These are phyloP conservation scores for Synchytrium microbalum DNA, from an alignment of 371 early-diverging fungal species.

Conservation along the genomic window DNA sequence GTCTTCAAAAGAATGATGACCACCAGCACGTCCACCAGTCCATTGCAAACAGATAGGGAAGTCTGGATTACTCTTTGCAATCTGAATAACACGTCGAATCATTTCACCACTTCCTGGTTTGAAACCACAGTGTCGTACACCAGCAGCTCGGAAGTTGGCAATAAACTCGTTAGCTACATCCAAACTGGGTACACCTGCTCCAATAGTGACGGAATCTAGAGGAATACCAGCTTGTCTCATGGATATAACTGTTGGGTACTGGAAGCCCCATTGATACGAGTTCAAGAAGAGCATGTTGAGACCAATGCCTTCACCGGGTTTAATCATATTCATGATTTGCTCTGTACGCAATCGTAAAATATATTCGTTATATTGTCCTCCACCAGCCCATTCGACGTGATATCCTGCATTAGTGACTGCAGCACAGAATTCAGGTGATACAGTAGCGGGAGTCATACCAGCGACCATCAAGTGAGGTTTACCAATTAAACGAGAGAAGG, in stretches of 20 bases:
- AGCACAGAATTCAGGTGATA: constrained; percentile 63
- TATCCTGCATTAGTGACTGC: constrained; percentile 92
- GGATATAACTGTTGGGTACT: constrained; percentile 78
- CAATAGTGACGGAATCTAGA: constrained; percentile 79
- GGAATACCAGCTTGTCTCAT: constrained; percentile 90
- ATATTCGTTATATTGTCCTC: constrained; percentile 86
- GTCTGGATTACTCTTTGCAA: constrained; percentile 81
- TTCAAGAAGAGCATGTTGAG: constrained; percentile 90
- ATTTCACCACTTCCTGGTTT: constrained; percentile 86
- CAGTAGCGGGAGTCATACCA: constrained; percentile 86
- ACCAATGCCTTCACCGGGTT: constrained; percentile 82
- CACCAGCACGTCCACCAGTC: constrained; percentile 97
- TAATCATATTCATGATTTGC: constrained; percentile 64
- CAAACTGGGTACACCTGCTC: constrained; percentile 89
- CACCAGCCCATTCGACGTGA: constrained; percentile 90
- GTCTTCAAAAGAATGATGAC: constrained; percentile 95
- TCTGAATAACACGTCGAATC: constrained; percentile 79
- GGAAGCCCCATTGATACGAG: constrained; percentile 93
- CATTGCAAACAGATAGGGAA: constrained; percentile 91
- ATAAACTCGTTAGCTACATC: constrained; percentile 88
- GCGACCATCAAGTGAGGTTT: constrained; percentile 87
- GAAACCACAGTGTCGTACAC: constrained; percentile 85
- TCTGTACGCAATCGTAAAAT: constrained; percentile 74
- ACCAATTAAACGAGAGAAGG: constrained; percentile 79
- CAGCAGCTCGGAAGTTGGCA: constrained; percentile 61